Percentiles rank a stretch among this genome's conserved stretches.
Conservation (phyloP, 1,284 basidiomycete genomes). For the Heterobasidion irregulare region DNA sequence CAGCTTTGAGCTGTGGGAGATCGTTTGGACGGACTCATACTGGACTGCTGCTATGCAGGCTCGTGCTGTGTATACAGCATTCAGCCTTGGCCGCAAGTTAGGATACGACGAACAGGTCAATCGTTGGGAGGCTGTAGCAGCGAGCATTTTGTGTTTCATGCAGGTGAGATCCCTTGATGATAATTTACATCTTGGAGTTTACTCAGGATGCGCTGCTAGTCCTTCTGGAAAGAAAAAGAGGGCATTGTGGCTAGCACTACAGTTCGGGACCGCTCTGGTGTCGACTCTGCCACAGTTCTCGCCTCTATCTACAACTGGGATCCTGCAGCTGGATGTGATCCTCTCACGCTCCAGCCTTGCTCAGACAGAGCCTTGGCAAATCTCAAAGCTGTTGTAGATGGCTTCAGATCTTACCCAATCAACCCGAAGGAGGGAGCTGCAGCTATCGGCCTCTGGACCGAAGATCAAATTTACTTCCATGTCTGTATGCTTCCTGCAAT, state of each 20-base stretch:
- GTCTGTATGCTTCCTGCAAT: constrained; percentile 15
- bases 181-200: too few relatives aligned
- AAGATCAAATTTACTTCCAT: constrained; percentile 42
- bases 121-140: constrained; percentile 22
- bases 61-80: constrained; percentile 33
- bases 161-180: constrained; percentile 18
- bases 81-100: constrained; percentile 25
- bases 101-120: constrained; percentile 24
- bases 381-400: constrained; percentile 41
- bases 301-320: constrained; percentile 41
- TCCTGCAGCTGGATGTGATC: constrained; percentile 39
- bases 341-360: constrained; percentile 49
- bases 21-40: constrained; percentile 35
- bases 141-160: constrained; percentile 33
- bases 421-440: constrained; percentile 35
- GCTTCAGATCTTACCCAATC: constrained; percentile 42
- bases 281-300: constrained; percentile 36
- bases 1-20: constrained; percentile 43
- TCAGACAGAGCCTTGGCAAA: constrained; percentile 48
- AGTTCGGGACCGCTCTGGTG: constrained; percentile 30
- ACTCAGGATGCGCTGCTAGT: constrained; percentile 12
- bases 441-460: constrained; percentile 46
- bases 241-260: constrained; percentile 32
- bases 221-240: constrained; percentile 31
- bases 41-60: constrained; percentile 40